Evolutionary conservation across 2,329 filamentous ascomycete genomes (phyloP).

Genomic region (Sclerotinia minor): DNA sequence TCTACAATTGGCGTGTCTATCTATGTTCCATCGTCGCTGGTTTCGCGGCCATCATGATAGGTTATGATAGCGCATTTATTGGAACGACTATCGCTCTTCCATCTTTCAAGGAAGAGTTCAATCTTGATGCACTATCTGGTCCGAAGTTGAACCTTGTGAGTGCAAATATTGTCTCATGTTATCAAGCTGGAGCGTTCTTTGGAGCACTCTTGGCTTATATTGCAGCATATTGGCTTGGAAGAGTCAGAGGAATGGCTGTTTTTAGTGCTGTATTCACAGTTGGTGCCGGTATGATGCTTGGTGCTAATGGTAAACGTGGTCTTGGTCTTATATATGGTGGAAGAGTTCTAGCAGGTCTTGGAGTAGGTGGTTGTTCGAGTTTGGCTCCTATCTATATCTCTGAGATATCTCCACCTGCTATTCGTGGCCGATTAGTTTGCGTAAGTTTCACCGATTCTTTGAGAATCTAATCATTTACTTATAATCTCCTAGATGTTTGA

Average conservation of each 20-base stretch:
- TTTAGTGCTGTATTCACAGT: slow-evolving; percentile 66
- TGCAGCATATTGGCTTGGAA: slow-evolving; percentile 2
- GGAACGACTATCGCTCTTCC: slow-evolving; percentile 34
- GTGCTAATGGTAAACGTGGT: slow-evolving; percentile 43
- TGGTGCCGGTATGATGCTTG: slow-evolving; percentile 70
- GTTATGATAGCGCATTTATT: slow-evolving; percentile 36
- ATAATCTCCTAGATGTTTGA: slow-evolving; percentile 53
- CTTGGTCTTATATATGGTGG: slow-evolving; percentile 29
- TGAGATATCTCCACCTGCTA: slow-evolving; percentile 36
- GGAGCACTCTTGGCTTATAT: slow-evolving; percentile 24
- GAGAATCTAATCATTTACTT: background rate
- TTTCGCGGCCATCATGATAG: slow-evolving; percentile 35
- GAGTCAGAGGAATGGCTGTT: slow-evolving; percentile 54
- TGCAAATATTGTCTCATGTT: slow-evolving; percentile 36
- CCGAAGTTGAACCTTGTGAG: slow-evolving; percentile 31
- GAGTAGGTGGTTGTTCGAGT: slow-evolving; percentile 48
- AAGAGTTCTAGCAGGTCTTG: slow-evolving; percentile 34
- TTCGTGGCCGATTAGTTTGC: slow-evolving; percentile 28
- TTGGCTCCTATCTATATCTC: slow-evolving; percentile 55
- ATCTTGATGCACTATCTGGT: slow-evolving; percentile 30
- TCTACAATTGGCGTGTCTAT: slow-evolving; percentile 36
- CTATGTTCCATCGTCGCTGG: slow-evolving; percentile 31
- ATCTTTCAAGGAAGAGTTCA: slow-evolving; percentile 33
- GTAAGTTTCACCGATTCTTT: background rate
- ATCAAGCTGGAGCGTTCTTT: slow-evolving; percentile 35